Conservation (phyloP, 305 asterid genomes). For the Fraxinus sp. region DNA sequence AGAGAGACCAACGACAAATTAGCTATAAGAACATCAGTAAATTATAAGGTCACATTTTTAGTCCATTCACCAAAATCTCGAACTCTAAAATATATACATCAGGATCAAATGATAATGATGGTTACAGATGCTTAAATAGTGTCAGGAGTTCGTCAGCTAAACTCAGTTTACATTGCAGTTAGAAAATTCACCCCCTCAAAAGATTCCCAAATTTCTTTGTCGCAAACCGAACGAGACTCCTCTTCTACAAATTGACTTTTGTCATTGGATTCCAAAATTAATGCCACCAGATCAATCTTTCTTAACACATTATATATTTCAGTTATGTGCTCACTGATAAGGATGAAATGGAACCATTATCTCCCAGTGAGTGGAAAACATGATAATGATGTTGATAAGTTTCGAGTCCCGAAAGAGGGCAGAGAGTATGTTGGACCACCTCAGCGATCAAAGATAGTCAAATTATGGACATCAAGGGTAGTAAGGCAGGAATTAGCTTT, state of each 20-base stretch:
- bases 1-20: not conserved
- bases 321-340: not conserved
- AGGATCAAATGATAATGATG: not conserved
- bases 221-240: not conserved
- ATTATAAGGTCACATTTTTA: not conserved
- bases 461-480: not conserved
- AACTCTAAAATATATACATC: not conserved
- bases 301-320: not conserved
- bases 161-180: not conserved
- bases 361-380: not conserved
- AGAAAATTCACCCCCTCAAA: not conserved
- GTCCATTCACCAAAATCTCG: not conserved
- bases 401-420: not conserved
- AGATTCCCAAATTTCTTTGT: not conserved
- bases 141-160: not conserved
- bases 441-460: not conserved
- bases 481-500: not conserved
- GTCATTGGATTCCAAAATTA: not conserved
- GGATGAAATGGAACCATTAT: not conserved
- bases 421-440: not conserved
- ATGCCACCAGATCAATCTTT: not conserved
- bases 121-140: not conserved
- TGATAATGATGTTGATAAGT: not conserved
- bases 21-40: not conserved
- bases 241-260: not conserved